A percentile compares a stretch with the other conserved stretches of the same genome.
Evolutionary conservation across 306 rosid species (phyloP).

Genomic region (Trifolium dubium): DNA sequence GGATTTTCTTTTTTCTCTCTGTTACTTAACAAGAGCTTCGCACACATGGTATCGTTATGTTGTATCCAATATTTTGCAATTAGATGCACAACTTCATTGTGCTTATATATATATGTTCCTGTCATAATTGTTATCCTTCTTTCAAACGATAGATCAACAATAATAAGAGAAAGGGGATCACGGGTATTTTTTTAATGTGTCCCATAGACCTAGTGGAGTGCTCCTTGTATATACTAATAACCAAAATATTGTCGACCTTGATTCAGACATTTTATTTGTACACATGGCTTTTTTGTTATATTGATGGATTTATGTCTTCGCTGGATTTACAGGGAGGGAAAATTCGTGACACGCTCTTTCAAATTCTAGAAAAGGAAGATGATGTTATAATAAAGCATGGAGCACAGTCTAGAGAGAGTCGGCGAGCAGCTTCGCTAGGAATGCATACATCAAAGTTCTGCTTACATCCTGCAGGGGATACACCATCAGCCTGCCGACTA

Average conservation of each 20-base stretch:
- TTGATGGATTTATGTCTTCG: constrained; percentile 8
- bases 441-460: constrained; percentile 95
- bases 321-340: constrained; percentile 77
- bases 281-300: constrained; percentile 9
- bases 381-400: constrained; percentile 87
- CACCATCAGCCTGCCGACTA: constrained; percentile 96
- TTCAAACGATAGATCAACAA: background rate
- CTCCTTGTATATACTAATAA: constrained; percentile 15
- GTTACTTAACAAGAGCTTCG: too few species aligned
- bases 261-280: background rate
- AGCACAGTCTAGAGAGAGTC: constrained; percentile 87
- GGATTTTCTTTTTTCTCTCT: too few species aligned
- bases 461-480: constrained; percentile 97
- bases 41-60: too few species aligned
- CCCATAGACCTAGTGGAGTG: background rate
- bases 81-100: background rate
- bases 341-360: constrained; percentile 81
- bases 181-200: background rate
- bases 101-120: too few species aligned
- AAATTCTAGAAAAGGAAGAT: constrained; percentile 71
- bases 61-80: too few species aligned
- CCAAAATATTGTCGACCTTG: constrained; percentile 17
- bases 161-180: background rate
- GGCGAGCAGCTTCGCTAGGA: constrained; percentile 90
- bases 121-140: background rate